These are phyloP conservation scores for Candida awuae DNA, from an alignment of 805 yeast genomes.

Conservation along the genomic window DNA sequence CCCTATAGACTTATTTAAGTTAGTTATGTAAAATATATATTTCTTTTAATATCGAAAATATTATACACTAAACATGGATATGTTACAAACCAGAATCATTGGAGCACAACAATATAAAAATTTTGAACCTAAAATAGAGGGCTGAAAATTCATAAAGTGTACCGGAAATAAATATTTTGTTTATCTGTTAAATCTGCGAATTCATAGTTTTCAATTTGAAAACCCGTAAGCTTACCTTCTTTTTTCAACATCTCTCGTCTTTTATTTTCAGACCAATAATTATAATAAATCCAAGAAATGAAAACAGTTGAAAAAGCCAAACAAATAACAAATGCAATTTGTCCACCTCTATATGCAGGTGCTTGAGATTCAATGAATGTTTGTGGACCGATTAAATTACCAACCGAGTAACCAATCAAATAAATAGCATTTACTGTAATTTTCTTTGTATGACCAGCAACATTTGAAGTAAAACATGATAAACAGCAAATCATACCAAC, in stretches of 20 bases:
- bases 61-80: too few species aligned
- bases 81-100: too few species aligned
- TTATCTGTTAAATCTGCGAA: conserved; percentile 13
- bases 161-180: conserved; percentile 10
- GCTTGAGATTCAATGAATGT: conserved; percentile 47
- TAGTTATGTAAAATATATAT: too few species aligned
- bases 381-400: conserved; percentile 69
- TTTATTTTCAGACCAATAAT: conserved; percentile 15
- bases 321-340: conserved; percentile 34
- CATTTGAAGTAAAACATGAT: conserved; percentile 44
- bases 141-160: conserved; percentile 7
- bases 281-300: conserved; percentile 13
- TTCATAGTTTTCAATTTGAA: conserved; percentile 2
- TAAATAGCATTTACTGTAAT: conserved; percentile 49
- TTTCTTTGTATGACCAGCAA: conserved; percentile 72
- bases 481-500: conserved; percentile 3
- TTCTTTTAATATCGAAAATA: too few species aligned
- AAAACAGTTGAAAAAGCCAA: conserved; percentile 15
- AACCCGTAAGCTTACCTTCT: conserved; percentile 8
- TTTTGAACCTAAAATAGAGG: too few species aligned
- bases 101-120: too few species aligned
- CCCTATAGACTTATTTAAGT: too few species aligned
- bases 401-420: conserved; percentile 59
- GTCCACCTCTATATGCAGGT: conserved; percentile 51
- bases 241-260: conserved; percentile 11